Percentiles rank a stretch among this genome's conserved stretches.
These are phyloP conservation scores for Erythrophleum fordii DNA, from an alignment of 306 rosid species.

Conservation along the genomic window DNA sequence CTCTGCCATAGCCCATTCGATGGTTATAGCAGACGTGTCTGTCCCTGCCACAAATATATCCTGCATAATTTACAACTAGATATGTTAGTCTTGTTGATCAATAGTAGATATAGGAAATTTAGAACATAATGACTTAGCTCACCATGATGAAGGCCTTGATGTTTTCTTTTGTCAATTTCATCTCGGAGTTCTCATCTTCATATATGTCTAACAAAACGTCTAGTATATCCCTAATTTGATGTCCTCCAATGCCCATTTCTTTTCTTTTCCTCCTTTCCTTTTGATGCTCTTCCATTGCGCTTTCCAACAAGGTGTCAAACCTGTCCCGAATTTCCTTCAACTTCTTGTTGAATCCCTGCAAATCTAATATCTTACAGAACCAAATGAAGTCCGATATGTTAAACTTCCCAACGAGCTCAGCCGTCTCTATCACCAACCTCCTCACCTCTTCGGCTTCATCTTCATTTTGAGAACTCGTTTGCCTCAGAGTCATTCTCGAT, in stretches of 20 bases:
- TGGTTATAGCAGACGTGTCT: constrained; percentile 55
- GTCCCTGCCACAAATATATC: constrained; percentile 67
- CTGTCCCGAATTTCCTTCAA: constrained; percentile 36
- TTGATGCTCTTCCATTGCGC: constrained; percentile 54
- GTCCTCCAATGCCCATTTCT: constrained; percentile 8
- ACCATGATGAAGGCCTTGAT: constrained; percentile 71
- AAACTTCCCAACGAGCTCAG: constrained; percentile 52
- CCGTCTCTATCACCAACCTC: constrained; percentile 45
- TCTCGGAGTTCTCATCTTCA: constrained; percentile 53
- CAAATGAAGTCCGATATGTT: constrained; percentile 63
- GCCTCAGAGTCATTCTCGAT: constrained; percentile 55
- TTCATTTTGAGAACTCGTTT: constrained; percentile 41
- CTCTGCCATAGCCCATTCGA: constrained; percentile 78
- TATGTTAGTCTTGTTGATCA: not conserved
- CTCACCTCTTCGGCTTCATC: constrained; percentile 44
- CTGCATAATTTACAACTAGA: constrained; percentile 30
- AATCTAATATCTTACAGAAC: constrained; percentile 57
- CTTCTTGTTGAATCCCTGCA: constrained; percentile 55
- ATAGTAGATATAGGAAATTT: not conserved
- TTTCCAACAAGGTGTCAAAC: constrained; percentile 65
- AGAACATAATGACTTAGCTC: not conserved
- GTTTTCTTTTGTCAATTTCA: constrained; percentile 53
- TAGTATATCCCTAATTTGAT: constrained; percentile 50
- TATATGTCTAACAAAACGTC: constrained; percentile 51
- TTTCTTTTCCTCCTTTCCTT: constrained; percentile 33